Evolutionary conservation across 306 rosid genomes (phyloP), one percentile per base, ranked within the genome.

Genomic region (Quercus robur): DNA sequence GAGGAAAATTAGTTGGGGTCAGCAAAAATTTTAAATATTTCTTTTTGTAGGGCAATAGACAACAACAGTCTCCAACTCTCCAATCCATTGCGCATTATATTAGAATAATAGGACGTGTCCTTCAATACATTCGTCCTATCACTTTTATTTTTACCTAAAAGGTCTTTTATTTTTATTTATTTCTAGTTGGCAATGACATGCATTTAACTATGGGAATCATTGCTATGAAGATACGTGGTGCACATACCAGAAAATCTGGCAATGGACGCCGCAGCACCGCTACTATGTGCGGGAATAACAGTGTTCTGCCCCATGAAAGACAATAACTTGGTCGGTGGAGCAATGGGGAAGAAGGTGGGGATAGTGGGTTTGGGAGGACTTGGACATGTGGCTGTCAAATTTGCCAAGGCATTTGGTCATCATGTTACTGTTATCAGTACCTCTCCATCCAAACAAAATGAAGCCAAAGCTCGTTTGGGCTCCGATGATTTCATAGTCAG

Each of bases 351-450:
- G 56, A 87, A 69, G 59, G 85, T 92, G 2, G 97, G 97, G 5
- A 78, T 92, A 19, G 92, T 92, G 18, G 97, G 97, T 4, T 78
- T 92, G 12, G 95, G 97, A 20, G 97, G 94, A 2, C 91, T 90
- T 5, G 97, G 97, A 15, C 97, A 90, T 33, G 13, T 92, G 11
- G 97, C 94, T 0, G 97, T 92, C 25, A 92, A 92, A 73, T 92
- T 92, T 56, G 94, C 81, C 2, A 92, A 90, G 78, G 94, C 95
- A 10, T 90, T 87, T 18, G 94, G 95, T 0, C 97, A 92, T 64
- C 95, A 92, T 41, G 95, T 92, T 17, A 90, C 94, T 2, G 97
- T 92, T 7, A 90, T 92, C 4, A 92, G 97, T 87, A 83, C 90
- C 62, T 87, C 94, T 54, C 91, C 94, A 0, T 85, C 90, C 30